These are phyloP conservation scores for Candida sp. DNA, from an alignment of 1,139 yeast genomes.

Conservation along the genomic window DNA sequence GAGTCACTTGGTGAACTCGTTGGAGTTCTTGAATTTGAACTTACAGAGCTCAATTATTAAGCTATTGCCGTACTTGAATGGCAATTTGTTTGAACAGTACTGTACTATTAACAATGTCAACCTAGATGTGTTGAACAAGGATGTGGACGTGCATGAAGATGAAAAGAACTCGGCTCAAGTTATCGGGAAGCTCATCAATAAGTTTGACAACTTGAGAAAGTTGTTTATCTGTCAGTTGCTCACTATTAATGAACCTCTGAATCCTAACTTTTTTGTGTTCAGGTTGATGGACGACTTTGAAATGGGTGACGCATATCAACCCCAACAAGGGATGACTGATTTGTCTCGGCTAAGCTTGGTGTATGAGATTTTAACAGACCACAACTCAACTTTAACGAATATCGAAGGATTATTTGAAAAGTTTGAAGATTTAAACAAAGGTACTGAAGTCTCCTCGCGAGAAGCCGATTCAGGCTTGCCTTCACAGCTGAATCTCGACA, in stretches of 20 bases:
- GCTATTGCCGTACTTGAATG: slow-evolving; percentile 40
- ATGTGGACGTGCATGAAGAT: slow-evolving; percentile 9
- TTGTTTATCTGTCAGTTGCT: slow-evolving; percentile 44
- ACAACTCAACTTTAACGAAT: slow-evolving; percentile 24
- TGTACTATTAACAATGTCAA: slow-evolving; percentile 41
- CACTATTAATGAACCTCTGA: slow-evolving; percentile 36
- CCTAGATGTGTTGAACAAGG: slow-evolving; percentile 19
- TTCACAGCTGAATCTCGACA: slow-evolving; percentile 37
- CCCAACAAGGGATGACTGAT: not conserved
- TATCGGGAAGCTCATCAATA: slow-evolving; percentile 19
- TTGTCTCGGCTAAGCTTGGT: slow-evolving; percentile 23
- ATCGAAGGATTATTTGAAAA: slow-evolving; percentile 28
- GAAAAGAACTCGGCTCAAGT: slow-evolving; percentile 11
- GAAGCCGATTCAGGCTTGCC: not conserved
- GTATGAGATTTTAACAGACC: slow-evolving; percentile 26
- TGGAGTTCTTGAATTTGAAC: slow-evolving; percentile 33
- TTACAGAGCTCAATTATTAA: slow-evolving; percentile 31
- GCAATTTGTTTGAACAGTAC: slow-evolving; percentile 44
- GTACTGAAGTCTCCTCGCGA: not conserved
- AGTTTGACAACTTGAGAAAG: slow-evolving; percentile 43
- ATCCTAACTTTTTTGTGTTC: slow-evolving; percentile 34
- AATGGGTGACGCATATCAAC: not conserved
- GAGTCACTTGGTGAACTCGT: slow-evolving; percentile 20
- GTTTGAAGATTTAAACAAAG: slow-evolving; percentile 18
- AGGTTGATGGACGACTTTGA: slow-evolving; percentile 35